These are phyloP conservation scores for Stylonectria norvegica DNA, from an alignment of 2,329 filamentous ascomycete species.

Conservation along the genomic window DNA sequence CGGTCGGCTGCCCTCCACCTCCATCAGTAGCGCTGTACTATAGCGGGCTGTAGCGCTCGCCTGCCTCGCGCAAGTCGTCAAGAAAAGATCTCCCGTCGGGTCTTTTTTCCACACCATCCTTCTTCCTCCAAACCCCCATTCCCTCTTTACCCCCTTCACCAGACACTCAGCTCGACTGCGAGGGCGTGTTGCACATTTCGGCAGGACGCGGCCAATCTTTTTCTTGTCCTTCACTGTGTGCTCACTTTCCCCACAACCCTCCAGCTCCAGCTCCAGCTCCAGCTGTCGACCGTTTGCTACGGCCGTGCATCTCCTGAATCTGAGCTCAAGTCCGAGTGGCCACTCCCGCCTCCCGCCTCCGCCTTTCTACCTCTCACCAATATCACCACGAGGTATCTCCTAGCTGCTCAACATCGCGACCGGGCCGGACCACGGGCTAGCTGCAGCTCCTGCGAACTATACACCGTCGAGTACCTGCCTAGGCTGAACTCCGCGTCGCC, in stretches of 20 bases:
- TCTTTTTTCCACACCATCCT: too few species aligned
- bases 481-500: slow-evolving; percentile 13
- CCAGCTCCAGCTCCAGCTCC: neutral
- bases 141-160: slow-evolving; percentile 5
- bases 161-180: slow-evolving; percentile 1
- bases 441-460: slow-evolving; percentile 26
- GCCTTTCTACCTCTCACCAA: slow-evolving; percentile 16
- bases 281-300: slow-evolving; percentile 5
- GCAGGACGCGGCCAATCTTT: slow-evolving; percentile 1
- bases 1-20: too few species aligned
- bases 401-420: slow-evolving; percentile 26
- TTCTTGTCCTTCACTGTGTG: neutral
- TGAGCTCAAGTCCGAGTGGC: too few species aligned
- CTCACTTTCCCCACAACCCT: neutral
- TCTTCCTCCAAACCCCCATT: neutral
- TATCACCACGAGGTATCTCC: slow-evolving; percentile 22
- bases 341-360: slow-evolving; percentile 29
- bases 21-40: too few species aligned
- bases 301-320: slow-evolving; percentile 2
- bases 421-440: slow-evolving; percentile 38
- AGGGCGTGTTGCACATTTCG: slow-evolving; percentile 4
- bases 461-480: slow-evolving; percentile 21
- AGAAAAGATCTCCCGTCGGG: neutral
- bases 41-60: too few species aligned
- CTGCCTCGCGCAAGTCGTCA: too few species aligned